These are phyloP conservation scores for Penicillium paneum DNA, from an alignment of 2,329 filamentous ascomycete genomes.

Conservation along the genomic window DNA sequence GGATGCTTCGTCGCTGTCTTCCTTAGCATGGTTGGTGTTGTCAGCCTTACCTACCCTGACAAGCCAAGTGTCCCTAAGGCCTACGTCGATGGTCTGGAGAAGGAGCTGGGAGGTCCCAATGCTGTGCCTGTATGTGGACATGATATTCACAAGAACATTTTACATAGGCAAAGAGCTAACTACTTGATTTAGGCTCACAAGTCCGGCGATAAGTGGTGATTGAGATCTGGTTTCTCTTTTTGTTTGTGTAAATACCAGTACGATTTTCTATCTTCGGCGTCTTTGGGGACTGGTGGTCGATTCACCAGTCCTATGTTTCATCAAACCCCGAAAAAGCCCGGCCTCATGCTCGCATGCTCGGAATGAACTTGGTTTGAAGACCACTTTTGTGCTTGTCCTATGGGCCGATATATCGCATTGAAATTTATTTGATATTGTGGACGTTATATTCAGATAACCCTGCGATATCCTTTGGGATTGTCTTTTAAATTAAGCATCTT, in stretches of 20 bases:
- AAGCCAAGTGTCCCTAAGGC: constrained; percentile 65
- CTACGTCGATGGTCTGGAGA: constrained; percentile 66
- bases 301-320: constrained; percentile 14
- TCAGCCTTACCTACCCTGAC: constrained; percentile 70
- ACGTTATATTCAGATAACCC: not conserved
- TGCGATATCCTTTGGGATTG: not conserved
- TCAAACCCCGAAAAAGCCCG: constrained; percentile 16
- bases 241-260: constrained; percentile 42
- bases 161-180: constrained; percentile 11
- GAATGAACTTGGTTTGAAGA: constrained; percentile 11
- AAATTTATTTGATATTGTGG: not conserved
- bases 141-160: not conserved
- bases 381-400: not conserved
- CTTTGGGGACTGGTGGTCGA: constrained; percentile 27
- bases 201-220: constrained; percentile 37
- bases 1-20: constrained; percentile 64
- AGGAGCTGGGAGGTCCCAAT: constrained; percentile 69
- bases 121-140: constrained; percentile 60
- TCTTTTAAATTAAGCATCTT: not conserved
- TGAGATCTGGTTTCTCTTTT: constrained; percentile 22
- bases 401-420: not conserved
- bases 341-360: constrained; percentile 9
- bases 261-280: constrained; percentile 33
- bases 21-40: constrained; percentile 62
- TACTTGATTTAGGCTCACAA: constrained; percentile 36